A percentile compares a stretch with the other conserved stretches of the same genome.
Conservation (phyloP, 768 basidiomycete genomes). For the Steccherinum ochraceum region DNA sequence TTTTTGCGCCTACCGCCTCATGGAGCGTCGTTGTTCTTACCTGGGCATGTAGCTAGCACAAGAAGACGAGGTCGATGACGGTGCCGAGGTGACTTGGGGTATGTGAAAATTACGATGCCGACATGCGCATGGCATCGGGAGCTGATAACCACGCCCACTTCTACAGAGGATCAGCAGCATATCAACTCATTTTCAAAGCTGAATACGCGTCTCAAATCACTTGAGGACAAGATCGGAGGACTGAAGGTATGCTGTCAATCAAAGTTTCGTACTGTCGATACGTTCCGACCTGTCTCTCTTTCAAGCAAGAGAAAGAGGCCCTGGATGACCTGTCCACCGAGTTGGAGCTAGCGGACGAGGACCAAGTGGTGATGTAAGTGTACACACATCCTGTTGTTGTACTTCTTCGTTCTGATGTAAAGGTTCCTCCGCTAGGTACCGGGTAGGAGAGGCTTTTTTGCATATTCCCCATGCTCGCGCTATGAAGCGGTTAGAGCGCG, state of each 20-base stretch:
- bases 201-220: constrained; percentile 66
- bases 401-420: background rate
- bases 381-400: background rate
- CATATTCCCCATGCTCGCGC: constrained; percentile 70
- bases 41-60: constrained; percentile 50
- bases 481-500: constrained; percentile 61
- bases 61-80: constrained; percentile 71
- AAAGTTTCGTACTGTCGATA: background rate
- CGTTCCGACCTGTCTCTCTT: too few relatives aligned
- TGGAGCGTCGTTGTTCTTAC: background rate
- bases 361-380: constrained; percentile 68
- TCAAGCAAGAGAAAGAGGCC: constrained; percentile 96
- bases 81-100: constrained; percentile 85
- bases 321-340: constrained; percentile 85
- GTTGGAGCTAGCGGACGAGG: constrained; percentile 85
- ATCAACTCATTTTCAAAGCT: constrained; percentile 92
- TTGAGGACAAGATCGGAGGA: constrained; percentile 65
- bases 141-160: background rate
- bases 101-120: constrained; percentile 15
- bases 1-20: background rate
- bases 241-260: constrained; percentile 61
- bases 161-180: constrained; percentile 63
- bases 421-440: constrained; percentile 54
- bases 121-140: background rate
- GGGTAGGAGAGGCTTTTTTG: constrained; percentile 84